Conservation (phyloP, 805 yeast species). For the Kodamaea hsintzibuensis region DNA sequence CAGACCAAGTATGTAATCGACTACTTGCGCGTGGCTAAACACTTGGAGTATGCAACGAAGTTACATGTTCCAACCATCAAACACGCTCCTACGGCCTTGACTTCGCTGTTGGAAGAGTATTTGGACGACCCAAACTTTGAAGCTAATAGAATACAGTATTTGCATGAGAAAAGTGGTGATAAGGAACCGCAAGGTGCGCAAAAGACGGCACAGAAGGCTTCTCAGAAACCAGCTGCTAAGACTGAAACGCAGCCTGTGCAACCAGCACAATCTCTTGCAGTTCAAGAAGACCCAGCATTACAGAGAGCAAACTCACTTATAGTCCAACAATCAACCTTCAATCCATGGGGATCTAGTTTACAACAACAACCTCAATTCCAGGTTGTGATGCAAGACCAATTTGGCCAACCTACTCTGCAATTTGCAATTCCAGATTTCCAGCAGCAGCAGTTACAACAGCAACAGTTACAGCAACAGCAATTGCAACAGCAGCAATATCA, state of each 20-base stretch:
- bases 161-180: conserved; percentile 58
- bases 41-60: conserved; percentile 81
- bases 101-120: conserved; percentile 84
- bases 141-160: conserved; percentile 70
- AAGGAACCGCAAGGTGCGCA: conserved; percentile 12
- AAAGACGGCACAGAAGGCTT: conserved; percentile 3
- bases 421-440: conserved; percentile 11
- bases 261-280: conserved; percentile 7
- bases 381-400: conserved; percentile 11
- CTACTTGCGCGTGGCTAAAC: conserved; percentile 86
- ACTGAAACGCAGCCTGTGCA: neutral
- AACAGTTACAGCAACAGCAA: conserved; percentile 16
- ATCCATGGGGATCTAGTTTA: conserved; percentile 39
- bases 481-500: conserved; percentile 25
- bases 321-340: conserved; percentile 39
- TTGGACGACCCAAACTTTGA: conserved; percentile 85
- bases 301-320: conserved; percentile 28
- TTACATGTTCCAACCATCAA: conserved; percentile 92
- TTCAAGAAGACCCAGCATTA: conserved; percentile 7
- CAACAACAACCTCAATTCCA: conserved; percentile 13
- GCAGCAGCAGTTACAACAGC: conserved; percentile 21
- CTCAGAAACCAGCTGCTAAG: conserved; percentile 6
- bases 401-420: conserved; percentile 11
- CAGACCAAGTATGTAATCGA: conserved; percentile 86
- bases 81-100: conserved; percentile 94